phyloP scores from a whole-genome alignment of 176 grass and related monocot genomes.

The Bromus sterilis region DNA sequence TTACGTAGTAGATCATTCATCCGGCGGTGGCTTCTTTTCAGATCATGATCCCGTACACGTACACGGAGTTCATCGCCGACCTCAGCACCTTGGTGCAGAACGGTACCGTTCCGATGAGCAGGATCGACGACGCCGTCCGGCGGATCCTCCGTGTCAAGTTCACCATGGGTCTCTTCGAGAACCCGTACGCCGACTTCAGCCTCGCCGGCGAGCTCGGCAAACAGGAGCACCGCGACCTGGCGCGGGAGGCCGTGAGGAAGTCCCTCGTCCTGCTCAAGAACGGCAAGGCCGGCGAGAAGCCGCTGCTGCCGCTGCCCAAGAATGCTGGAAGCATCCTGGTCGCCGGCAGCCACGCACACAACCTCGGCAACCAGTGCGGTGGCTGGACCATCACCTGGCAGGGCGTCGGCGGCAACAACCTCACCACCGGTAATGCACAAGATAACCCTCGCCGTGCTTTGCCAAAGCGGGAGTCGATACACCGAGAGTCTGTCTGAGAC shows the following conservation, averaged over 20 bases:
- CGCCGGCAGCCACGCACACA: slow-evolving; percentile 50
- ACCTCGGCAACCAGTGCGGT: slow-evolving; percentile 70
- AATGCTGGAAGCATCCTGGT: slow-evolving; percentile 41
- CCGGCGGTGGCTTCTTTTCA: background rate
- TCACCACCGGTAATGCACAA: background rate
- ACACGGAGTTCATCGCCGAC: slow-evolving; percentile 23
- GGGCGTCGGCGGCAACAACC: slow-evolving; percentile 28
- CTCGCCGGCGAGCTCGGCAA: slow-evolving; percentile 42
- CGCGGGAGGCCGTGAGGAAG: slow-evolving; percentile 66
- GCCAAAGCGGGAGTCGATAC: background rate
- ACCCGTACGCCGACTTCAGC: slow-evolving; percentile 40
- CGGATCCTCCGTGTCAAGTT: slow-evolving; percentile 57
- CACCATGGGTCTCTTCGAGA: slow-evolving; percentile 58
- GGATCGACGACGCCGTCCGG: slow-evolving; percentile 55
- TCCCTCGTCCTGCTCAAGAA: slow-evolving; percentile 65
- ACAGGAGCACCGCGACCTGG: slow-evolving; percentile 69
- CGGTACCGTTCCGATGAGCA: slow-evolving; percentile 33
- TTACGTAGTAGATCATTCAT: background rate
- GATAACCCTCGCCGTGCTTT: background rate
- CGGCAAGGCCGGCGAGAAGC: slow-evolving; percentile 28
- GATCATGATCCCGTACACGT: slow-evolving; percentile 24
- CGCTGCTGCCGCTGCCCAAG: slow-evolving; percentile 45
- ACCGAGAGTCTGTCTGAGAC: background rate
- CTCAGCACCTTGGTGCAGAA: background rate
- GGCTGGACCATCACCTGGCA: slow-evolving; percentile 83